phyloP scores from a whole-genome alignment of 768 basidiomycete species.

The Paxillus ammoniavirescens region DNA sequence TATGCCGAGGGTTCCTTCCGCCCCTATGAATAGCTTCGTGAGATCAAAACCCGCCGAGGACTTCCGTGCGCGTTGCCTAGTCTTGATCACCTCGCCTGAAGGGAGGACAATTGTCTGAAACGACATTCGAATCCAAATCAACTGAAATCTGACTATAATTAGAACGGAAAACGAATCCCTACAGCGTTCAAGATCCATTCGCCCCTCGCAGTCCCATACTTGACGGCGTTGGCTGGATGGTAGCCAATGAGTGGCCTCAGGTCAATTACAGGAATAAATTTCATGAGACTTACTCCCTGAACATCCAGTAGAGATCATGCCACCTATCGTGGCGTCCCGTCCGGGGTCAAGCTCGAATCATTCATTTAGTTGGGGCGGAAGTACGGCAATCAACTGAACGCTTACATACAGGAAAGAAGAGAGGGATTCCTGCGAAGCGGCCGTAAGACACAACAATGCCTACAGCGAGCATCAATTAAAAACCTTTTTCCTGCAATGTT shows the following conservation, averaged over 20 bases:
- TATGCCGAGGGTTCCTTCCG: constrained; percentile 83
- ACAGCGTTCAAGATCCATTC: constrained; percentile 83
- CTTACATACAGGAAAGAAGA: constrained; percentile 16
- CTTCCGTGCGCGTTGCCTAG: constrained; percentile 71
- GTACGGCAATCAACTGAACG: no score
- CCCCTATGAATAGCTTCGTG: constrained; percentile 82
- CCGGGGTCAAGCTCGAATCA: constrained; percentile 13
- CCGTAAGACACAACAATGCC: neutral
- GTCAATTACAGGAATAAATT: neutral
- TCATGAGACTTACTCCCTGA: constrained; percentile 59
- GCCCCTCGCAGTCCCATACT: constrained; percentile 79
- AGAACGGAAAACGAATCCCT: constrained; percentile 23
- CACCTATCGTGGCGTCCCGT: constrained; percentile 60
- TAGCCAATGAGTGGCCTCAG: neutral
- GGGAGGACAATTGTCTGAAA: constrained; percentile 75
- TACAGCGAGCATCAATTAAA: neutral
- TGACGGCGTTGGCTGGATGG: constrained; percentile 61
- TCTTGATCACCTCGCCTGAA: constrained; percentile 80
- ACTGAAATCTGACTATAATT: neutral
- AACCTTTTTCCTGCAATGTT: constrained; percentile 55
- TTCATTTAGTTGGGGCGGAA: neutral
- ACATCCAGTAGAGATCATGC: constrained; percentile 82
- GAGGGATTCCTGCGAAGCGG: constrained; percentile 11
- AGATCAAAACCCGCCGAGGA: constrained; percentile 81
- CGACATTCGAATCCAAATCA: neutral